Conservation (phyloP, 805 yeast species). For the Yarrowia deformans region DNA sequence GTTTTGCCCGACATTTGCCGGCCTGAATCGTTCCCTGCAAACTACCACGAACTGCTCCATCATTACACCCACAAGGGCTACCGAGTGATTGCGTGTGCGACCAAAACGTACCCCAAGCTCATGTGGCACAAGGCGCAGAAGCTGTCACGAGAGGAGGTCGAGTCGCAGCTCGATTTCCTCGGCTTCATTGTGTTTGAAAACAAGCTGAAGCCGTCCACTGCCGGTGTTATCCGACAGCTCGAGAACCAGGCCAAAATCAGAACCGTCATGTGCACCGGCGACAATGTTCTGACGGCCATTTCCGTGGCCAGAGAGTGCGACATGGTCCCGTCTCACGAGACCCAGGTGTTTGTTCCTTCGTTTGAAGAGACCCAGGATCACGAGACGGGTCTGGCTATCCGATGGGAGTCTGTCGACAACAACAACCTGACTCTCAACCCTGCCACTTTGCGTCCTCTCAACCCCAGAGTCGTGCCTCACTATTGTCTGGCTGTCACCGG, state of each 20-base stretch:
- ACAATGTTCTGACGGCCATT: constrained; percentile 90
- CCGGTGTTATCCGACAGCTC: constrained; percentile 64
- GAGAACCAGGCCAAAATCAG: constrained; percentile 70
- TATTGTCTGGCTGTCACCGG: constrained; percentile 90
- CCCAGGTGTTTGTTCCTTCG: constrained; percentile 69
- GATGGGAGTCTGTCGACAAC: constrained; percentile 55
- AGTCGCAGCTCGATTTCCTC: constrained; percentile 69
- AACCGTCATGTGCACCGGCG: constrained; percentile 97
- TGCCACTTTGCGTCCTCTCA: constrained; percentile 57
- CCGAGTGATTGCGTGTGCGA: constrained; percentile 94
- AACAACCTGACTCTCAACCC: constrained; percentile 65
- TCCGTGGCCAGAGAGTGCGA: constrained; percentile 90
- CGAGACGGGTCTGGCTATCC: constrained; percentile 42
- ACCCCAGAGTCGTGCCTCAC: constrained; percentile 53
- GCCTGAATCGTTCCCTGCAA: constrained; percentile 71
- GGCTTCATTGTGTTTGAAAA: constrained; percentile 96
- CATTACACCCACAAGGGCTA: constrained; percentile 92
- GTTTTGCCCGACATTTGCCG: constrained; percentile 81
- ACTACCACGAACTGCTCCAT: constrained; percentile 76
- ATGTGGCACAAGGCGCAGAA: constrained; percentile 60
- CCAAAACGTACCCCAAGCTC: constrained; percentile 57
- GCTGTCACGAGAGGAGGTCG: constrained; percentile 66
- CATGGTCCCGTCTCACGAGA: constrained; percentile 57
- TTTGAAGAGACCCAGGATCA: constrained; percentile 55
- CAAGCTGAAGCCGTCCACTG: constrained; percentile 76